phyloP scores from a whole-genome alignment of 2,329 filamentous ascomycete genomes.

The Pseudogymnoascus sp. region DNA sequence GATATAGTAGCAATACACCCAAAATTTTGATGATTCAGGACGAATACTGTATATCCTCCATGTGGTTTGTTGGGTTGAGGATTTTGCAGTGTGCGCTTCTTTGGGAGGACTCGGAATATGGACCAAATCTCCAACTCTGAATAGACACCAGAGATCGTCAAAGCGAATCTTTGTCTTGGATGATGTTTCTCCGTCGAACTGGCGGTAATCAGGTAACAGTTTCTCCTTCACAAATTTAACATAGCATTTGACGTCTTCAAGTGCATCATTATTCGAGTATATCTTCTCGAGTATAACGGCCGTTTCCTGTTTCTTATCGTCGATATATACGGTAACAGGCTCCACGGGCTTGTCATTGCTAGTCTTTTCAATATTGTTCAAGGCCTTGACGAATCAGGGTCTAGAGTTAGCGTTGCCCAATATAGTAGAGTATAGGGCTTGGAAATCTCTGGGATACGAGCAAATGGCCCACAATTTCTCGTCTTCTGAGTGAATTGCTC shows the following conservation, averaged over 20 bases:
- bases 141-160: constrained; percentile 15
- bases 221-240: constrained; percentile 12
- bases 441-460: too few relatives aligned
- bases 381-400: too few relatives aligned
- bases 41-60: constrained; percentile 2
- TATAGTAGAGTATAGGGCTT: too few relatives aligned
- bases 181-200: too few relatives aligned
- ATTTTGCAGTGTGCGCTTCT: not conserved
- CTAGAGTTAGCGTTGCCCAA: too few relatives aligned
- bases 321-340: too few relatives aligned
- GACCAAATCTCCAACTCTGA: constrained; percentile 13
- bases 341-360: too few relatives aligned
- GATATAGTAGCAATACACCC: constrained; percentile 11
- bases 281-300: too few relatives aligned
- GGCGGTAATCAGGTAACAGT: not conserved
- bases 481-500: too few relatives aligned
- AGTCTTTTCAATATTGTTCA: too few relatives aligned
- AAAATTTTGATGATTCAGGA: constrained; percentile 5
- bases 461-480: too few relatives aligned
- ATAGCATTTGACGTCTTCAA: not conserved
- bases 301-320: too few relatives aligned
- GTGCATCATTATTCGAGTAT: not conserved
- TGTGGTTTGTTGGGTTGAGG: constrained; percentile 1
- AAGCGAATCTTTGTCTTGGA: constrained; percentile 10
- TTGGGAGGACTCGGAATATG: constrained; percentile 10